Base-by-base conservation (phyloP, 805 yeast species). In the Saturnispora galanensis region DNA sequence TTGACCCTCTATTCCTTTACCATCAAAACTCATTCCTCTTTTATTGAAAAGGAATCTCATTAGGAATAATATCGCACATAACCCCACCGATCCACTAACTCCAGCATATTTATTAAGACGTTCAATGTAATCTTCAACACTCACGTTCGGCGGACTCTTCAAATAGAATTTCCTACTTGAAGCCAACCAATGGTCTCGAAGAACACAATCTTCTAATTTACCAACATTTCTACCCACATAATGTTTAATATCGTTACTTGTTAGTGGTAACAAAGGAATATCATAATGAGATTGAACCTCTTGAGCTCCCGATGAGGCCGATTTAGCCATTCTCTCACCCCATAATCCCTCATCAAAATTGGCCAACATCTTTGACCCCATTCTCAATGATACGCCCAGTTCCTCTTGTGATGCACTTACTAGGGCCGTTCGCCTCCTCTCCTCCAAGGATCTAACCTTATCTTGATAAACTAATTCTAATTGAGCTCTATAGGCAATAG, bases 1-100 rank as follows among this genome's bases (percentile, higher is more conserved):
- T 10, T 28, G 16, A 42, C 17, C 17, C 45, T 21, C 45, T 11
- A 33, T 21, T 30, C 31, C 35, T 31, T 28, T 15, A n/a, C 30
- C 37, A 31, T 17, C 36, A 15, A 10, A 49, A 47, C 16, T 47
- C 39, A 33, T 45, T 47, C 28, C 51, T 36, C 48, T 52, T 41
- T 61, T 35, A 39, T 61, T 57, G 46, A 65, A 60, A 2, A 56
- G 47, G 26, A 57, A 37, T 33, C 61, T 59, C 47, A 61, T 62
- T 8, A 64, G 38, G 38, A 56, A 64, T 40, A 56, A 54, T 5
- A 62, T 55, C 10, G 65, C 59, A 16, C 67, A 52, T 8, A 65
- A 41, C 17, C 59, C 51, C 11, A 57, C 61, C 0, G 67, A 52
- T 1, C 65, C 51, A 5, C 68, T 63, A 10, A 63, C 55, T 3